phyloP scores from a whole-genome alignment of 805 yeast species.

The Saturnispora dispora region DNA sequence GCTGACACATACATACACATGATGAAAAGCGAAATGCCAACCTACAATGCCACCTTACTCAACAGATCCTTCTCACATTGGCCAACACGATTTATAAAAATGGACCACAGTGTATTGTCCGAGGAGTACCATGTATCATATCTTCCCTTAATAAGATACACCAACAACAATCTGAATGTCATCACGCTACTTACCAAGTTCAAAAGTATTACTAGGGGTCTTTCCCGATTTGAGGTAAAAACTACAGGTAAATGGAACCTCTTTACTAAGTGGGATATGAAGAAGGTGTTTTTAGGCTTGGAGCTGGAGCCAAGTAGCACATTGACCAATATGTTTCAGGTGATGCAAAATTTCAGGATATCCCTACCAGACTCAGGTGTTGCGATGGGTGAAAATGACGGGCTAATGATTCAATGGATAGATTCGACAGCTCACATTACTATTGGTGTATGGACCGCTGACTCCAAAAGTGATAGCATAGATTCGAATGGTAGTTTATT shows the following conservation, averaged over 20 bases:
- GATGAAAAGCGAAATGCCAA: slow-evolving; percentile 2
- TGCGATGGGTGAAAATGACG: slow-evolving; percentile 16
- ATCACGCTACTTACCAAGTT: background rate
- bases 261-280: slow-evolving; percentile 8
- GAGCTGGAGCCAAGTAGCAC: background rate
- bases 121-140: slow-evolving; percentile 13
- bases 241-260: background rate
- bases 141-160: slow-evolving; percentile 21
- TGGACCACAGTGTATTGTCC: slow-evolving; percentile 1
- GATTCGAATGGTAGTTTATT: slow-evolving; percentile 7
- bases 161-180: slow-evolving; percentile 4
- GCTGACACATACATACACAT: slow-evolving; percentile 1
- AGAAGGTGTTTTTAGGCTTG: slow-evolving; percentile 5
- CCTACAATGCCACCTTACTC: slow-evolving; percentile 1
- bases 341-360: slow-evolving; percentile 1
- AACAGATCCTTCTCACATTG: slow-evolving; percentile 11
- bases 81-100: slow-evolving; percentile 18
- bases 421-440: slow-evolving; percentile 15
- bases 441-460: slow-evolving; percentile 11
- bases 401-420: slow-evolving; percentile 10
- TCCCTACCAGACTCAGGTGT: slow-evolving; percentile 12
- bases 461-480: background rate
- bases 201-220: background rate
- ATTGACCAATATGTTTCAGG: background rate
- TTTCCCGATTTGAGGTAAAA: background rate